Evolutionary conservation across 1,139 yeast genomes (phyloP).

Genomic region (Cylindricascospora bacillispora): DNA sequence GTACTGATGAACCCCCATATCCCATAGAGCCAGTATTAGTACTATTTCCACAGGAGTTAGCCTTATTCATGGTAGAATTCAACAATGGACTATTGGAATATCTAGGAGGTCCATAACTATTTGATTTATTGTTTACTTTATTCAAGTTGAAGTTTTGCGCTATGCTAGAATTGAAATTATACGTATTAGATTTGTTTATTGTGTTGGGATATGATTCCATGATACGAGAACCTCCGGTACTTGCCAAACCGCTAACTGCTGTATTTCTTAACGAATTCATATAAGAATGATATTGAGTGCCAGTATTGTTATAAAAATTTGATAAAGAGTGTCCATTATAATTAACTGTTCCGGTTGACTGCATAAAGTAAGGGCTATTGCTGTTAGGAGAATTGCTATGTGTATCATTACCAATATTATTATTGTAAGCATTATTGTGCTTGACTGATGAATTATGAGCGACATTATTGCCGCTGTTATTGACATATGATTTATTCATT

Average conservation of each 20-base stretch:
- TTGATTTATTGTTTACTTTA: slow-evolving; percentile 4
- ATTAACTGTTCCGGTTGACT: background rate
- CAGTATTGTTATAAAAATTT: background rate
- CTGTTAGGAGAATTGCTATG: background rate
- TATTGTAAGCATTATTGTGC: slow-evolving; percentile 6
- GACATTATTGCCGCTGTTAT: slow-evolving; percentile 4
- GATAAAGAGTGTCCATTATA: too few relatives aligned
- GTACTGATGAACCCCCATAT: slow-evolving; percentile 38
- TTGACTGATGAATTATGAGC: too few relatives aligned
- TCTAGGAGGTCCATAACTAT: background rate
- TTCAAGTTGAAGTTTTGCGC: slow-evolving; percentile 1
- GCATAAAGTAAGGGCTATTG: background rate
- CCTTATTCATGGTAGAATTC: slow-evolving; percentile 6
- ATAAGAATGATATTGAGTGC: background rate
- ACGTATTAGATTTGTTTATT: slow-evolving; percentile 6
- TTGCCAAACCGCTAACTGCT: background rate
- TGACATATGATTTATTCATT: slow-evolving; percentile 7
- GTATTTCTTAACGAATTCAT: slow-evolving; percentile 1
- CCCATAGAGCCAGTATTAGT: slow-evolving; percentile 7
- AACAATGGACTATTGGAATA: background rate
- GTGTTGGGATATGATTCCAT: slow-evolving; percentile 4
- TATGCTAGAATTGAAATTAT: background rate
- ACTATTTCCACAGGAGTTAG: slow-evolving; percentile 5
- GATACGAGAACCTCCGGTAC: background rate
- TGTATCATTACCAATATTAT: slow-evolving; percentile 6